phyloP scores from a whole-genome alignment of 1,284 basidiomycete species.

The Inonotus obliquus region DNA sequence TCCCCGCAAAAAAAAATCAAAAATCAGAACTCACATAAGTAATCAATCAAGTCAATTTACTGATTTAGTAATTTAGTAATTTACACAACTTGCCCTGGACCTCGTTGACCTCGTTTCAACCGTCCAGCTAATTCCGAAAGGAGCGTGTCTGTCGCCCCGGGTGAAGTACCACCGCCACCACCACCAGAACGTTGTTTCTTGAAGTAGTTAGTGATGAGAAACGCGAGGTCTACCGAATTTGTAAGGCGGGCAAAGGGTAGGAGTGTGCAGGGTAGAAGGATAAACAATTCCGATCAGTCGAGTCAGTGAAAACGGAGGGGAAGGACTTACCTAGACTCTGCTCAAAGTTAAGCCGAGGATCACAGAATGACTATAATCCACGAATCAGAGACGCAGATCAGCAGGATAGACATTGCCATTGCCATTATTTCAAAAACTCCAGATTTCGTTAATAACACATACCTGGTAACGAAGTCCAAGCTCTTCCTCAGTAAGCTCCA shows the following conservation, averaged over 20 bases:
- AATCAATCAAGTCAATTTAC: no score
- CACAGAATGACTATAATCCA: slow-evolving; percentile 55
- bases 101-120: not conserved
- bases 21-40: no score
- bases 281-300: not conserved
- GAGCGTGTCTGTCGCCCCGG: slow-evolving; percentile 15
- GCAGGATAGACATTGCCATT: no score
- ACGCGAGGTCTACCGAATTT: slow-evolving; percentile 62
- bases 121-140: slow-evolving; percentile 17
- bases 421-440: no score
- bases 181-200: slow-evolving; percentile 45
- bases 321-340: slow-evolving; percentile 64
- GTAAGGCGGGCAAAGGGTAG: not conserved
- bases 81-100: not conserved
- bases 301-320: not conserved
- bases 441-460: slow-evolving; percentile 5
- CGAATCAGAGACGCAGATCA: not conserved
- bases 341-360: slow-evolving; percentile 79
- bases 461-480: slow-evolving; percentile 74
- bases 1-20: no score
- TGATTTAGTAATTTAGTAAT: no score
- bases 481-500: slow-evolving; percentile 73
- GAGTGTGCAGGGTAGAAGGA: no score
- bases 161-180: no score
- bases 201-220: slow-evolving; percentile 74